These are phyloP conservation scores for Tuber brumale DNA, from an alignment of 495 filamentous ascomycete genomes.

Conservation along the genomic window DNA sequence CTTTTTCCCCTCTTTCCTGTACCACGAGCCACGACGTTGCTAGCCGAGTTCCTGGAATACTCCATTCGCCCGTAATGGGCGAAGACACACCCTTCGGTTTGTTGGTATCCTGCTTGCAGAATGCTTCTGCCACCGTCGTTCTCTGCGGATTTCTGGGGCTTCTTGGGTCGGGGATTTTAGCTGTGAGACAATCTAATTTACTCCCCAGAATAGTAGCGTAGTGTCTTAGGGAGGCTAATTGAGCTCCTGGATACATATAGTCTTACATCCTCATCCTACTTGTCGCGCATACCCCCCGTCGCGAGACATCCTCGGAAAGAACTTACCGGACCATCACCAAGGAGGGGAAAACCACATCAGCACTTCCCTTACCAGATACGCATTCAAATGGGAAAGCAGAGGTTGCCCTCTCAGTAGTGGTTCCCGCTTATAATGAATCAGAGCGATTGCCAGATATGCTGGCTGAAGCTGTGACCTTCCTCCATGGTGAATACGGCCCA, in stretches of 20 bases:
- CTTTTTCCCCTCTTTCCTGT: background rate
- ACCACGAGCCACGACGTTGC: constrained; percentile 9
- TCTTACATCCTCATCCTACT: constrained; percentile 63
- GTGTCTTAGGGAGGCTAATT: background rate
- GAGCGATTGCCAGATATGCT: constrained; percentile 74
- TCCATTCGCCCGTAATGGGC: constrained; percentile 35
- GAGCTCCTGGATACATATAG: constrained; percentile 43
- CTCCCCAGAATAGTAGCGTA: background rate
- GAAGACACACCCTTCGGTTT: constrained; percentile 18
- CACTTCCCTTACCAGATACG: constrained; percentile 56
- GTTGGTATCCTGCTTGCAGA: constrained; percentile 7
- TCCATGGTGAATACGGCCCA: constrained; percentile 67
- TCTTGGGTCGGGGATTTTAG: constrained; percentile 18
- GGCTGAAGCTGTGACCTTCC: constrained; percentile 80
- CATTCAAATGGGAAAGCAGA: constrained; percentile 47
- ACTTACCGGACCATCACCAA: constrained; percentile 69
- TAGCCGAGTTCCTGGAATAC: constrained; percentile 19
- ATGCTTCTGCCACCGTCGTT: constrained; percentile 16
- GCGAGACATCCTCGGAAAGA: constrained; percentile 69
- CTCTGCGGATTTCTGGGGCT: constrained; percentile 16
- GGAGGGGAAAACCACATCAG: constrained; percentile 54
- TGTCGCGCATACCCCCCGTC: constrained; percentile 74
- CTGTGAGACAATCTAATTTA: constrained; percentile 10
- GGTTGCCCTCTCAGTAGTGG: constrained; percentile 74
- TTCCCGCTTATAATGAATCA: constrained; percentile 93